phyloP scores from a whole-genome alignment of 1,139 yeast species.

The Suhomyces bokatorum region DNA sequence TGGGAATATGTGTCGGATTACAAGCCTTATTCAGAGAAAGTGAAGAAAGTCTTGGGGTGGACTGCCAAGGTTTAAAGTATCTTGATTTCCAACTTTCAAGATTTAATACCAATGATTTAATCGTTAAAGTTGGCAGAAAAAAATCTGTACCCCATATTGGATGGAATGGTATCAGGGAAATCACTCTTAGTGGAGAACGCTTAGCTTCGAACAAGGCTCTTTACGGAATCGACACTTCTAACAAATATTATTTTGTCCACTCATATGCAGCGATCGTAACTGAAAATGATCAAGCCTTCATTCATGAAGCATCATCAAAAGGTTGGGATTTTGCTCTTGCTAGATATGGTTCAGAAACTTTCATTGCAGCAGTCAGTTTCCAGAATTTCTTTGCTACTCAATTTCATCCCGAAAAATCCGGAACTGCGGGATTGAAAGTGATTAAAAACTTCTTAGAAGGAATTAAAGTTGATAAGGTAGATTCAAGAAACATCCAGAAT shows the following conservation, averaged over 20 bases:
- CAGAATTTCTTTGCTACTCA: slow-evolving; percentile 90
- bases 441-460: slow-evolving; percentile 70
- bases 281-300: slow-evolving; percentile 24
- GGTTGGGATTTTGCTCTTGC: slow-evolving; percentile 85
- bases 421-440: slow-evolving; percentile 79
- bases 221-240: slow-evolving; percentile 62
- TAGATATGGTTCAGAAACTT: slow-evolving; percentile 74
- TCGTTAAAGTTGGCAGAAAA: slow-evolving; percentile 22
- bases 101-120: slow-evolving; percentile 52
- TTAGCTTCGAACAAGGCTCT: slow-evolving; percentile 33
- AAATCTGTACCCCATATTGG: slow-evolving; percentile 97
- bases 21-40: slow-evolving; percentile 78
- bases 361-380: slow-evolving; percentile 78
- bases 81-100: slow-evolving; percentile 54
- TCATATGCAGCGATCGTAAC: slow-evolving; percentile 76
- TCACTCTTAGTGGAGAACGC: slow-evolving; percentile 18
- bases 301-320: slow-evolving; percentile 32
- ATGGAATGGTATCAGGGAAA: slow-evolving; percentile 61
- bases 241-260: slow-evolving; percentile 91
- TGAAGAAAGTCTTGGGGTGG: slow-evolving; percentile 62
- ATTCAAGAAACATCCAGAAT: slow-evolving; percentile 21
- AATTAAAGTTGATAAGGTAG: slow-evolving; percentile 28
- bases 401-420: slow-evolving; percentile 97
- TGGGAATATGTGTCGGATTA: slow-evolving; percentile 97
- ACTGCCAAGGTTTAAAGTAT: slow-evolving; percentile 54